phyloP scores from a whole-genome alignment of 2,329 filamentous ascomycete species.

The Nothophoma quercina region DNA sequence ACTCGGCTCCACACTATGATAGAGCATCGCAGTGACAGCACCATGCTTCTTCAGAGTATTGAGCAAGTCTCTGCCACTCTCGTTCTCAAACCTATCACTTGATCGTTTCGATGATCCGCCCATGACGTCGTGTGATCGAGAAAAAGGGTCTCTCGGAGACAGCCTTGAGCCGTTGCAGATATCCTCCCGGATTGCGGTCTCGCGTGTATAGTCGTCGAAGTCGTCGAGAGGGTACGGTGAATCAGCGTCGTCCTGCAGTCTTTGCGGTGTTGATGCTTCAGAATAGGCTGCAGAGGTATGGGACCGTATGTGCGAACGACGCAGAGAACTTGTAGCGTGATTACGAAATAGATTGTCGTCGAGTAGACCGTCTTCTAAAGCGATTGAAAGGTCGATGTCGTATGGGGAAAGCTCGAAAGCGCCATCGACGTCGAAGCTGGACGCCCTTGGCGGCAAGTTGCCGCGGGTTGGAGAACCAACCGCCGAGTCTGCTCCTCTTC shows the following conservation, averaged over 20 bases:
- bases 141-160: background rate
- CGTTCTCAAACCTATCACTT: conserved; percentile 26
- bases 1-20: conserved; percentile 24
- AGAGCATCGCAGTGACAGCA: conserved; percentile 37
- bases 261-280: background rate
- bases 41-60: conserved; percentile 24
- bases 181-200: background rate
- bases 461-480: conserved; percentile 14
- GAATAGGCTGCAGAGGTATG: background rate
- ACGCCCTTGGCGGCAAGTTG: background rate
- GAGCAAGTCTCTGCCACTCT: conserved; percentile 21
- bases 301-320: background rate
- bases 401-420: background rate
- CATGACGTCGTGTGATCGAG: background rate
- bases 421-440: background rate
- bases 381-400: conserved; percentile 16
- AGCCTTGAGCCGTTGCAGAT: background rate
- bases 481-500: conserved; percentile 9
- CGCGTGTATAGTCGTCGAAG: background rate
- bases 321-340: background rate
- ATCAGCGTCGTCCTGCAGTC: background rate
- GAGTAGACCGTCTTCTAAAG: conserved; percentile 20
- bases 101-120: conserved; percentile 25
- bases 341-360: conserved; percentile 6
- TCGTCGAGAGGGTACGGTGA: background rate